Evolutionary conservation across 768 basidiomycete species (phyloP).

Genomic region (Phylloporus sp.): DNA sequence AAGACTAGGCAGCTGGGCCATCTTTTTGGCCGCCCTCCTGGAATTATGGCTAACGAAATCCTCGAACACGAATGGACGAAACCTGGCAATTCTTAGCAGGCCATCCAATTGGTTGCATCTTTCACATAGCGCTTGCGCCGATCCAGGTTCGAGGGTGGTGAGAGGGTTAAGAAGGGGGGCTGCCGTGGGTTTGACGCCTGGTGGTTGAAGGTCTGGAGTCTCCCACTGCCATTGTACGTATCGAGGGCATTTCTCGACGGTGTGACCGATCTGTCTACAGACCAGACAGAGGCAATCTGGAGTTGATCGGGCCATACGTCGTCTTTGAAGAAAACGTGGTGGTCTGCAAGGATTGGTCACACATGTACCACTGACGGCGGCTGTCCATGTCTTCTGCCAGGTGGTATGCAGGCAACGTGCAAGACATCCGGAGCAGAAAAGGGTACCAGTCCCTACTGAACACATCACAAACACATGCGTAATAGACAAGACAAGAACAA

Average conservation of each 20-base stretch:
- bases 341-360: too few species aligned
- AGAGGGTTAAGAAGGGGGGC: neutral
- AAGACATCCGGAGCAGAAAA: conserved; percentile 1
- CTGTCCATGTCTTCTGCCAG: too few species aligned
- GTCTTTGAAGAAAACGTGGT: too few species aligned
- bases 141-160: neutral
- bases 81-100: neutral
- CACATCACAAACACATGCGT: conserved; percentile 15
- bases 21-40: conserved; percentile 1
- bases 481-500: conserved; percentile 8
- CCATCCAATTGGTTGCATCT: neutral
- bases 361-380: too few species aligned
- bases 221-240: neutral
- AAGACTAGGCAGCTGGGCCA: neutral
- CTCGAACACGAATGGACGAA: conserved; percentile 1
- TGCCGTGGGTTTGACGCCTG: neutral
- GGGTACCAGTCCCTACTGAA: conserved; percentile 25
- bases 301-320: neutral
- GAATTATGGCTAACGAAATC: neutral
- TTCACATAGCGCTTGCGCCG: neutral
- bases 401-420: neutral
- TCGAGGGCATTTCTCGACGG: conserved; percentile 1
- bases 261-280: conserved; percentile 9
- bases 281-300: conserved; percentile 7
- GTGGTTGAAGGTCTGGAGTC: neutral